Percentiles rank a stretch among this genome's conserved stretches.
Evolutionary conservation across 306 rosid species (phyloP).

Genomic region (Quercus wislizeni): DNA sequence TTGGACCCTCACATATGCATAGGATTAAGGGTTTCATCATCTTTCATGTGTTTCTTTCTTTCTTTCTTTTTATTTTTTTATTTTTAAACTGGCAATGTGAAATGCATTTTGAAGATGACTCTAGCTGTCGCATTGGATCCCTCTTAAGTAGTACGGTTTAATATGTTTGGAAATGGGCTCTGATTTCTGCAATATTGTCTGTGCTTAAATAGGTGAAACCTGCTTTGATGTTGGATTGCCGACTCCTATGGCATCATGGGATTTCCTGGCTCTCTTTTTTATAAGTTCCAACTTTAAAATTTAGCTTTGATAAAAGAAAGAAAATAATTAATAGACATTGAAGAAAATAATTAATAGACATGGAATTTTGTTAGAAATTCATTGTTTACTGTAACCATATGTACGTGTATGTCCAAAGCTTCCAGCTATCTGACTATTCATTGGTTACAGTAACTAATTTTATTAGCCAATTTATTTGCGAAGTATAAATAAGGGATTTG

Average conservation of each 20-base stretch:
- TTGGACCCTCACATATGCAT: constrained; percentile 30
- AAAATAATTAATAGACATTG: too few species aligned
- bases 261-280: not conserved
- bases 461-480: too few species aligned
- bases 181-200: constrained; percentile 15
- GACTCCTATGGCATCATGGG: not conserved
- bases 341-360: too few species aligned
- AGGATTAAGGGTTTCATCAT: not conserved
- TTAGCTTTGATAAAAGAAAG: too few species aligned
- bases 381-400: too few species aligned
- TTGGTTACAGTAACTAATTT: too few species aligned
- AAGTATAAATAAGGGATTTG: too few species aligned
- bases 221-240: constrained; percentile 10
- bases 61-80: not conserved
- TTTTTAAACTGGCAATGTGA: not conserved
- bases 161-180: constrained; percentile 5
- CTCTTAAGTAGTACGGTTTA: constrained; percentile 1
- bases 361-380: too few species aligned
- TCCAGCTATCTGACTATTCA: too few species aligned
- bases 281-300: too few species aligned
- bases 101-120: not conserved
- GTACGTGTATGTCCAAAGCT: too few species aligned
- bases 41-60: not conserved
- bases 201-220: constrained; percentile 18
- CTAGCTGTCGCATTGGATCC: constrained; percentile 37